Evolutionary conservation across 495 filamentous ascomycete genomes (phyloP).

Genomic region (Acidomyces sp.): DNA sequence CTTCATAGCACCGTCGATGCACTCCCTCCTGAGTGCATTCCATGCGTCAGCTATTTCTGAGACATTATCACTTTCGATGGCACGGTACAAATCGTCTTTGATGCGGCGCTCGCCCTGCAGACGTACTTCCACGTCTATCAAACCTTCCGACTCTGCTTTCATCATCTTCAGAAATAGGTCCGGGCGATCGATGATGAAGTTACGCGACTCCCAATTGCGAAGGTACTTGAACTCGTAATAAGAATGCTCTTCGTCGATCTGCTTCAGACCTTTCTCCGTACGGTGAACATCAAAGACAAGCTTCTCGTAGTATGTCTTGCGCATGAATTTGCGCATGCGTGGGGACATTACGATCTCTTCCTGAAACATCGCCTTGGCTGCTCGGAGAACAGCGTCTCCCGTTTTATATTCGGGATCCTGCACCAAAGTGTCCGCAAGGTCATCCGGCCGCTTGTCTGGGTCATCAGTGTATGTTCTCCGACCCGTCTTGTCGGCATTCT

Average conservation of each 20-base stretch:
- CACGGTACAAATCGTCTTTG: slow-evolving; percentile 56
- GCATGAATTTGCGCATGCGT: slow-evolving; percentile 76
- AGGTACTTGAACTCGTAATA: slow-evolving; percentile 99
- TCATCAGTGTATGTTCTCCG: slow-evolving; percentile 75
- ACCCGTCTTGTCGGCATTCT: slow-evolving; percentile 66
- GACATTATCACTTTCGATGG: slow-evolving; percentile 84
- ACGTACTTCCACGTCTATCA: slow-evolving; percentile 69
- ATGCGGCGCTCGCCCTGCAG: slow-evolving; percentile 64
- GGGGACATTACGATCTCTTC: slow-evolving; percentile 85
- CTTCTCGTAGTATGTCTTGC: slow-evolving; percentile 65
- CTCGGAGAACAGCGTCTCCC: slow-evolving; percentile 57
- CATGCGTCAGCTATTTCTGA: slow-evolving; percentile 91
- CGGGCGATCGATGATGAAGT: slow-evolving; percentile 64
- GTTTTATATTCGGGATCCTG: slow-evolving; percentile 62
- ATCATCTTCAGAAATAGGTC: slow-evolving; percentile 91
- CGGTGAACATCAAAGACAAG: slow-evolving; percentile 73
- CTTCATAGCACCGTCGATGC: slow-evolving; percentile 62
- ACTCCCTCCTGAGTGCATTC: slow-evolving; percentile 75
- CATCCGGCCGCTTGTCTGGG: slow-evolving; percentile 56
- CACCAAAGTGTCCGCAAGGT: slow-evolving; percentile 50
- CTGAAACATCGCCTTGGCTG: slow-evolving; percentile 74
- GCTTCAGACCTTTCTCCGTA: slow-evolving; percentile 86
- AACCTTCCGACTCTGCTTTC: slow-evolving; percentile 83
- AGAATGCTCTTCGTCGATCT: slow-evolving; percentile 88
- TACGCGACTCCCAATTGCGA: slow-evolving; percentile 62